phyloP scores from a whole-genome alignment of 2,329 filamentous ascomycete species.

The Penicillium sp. region DNA sequence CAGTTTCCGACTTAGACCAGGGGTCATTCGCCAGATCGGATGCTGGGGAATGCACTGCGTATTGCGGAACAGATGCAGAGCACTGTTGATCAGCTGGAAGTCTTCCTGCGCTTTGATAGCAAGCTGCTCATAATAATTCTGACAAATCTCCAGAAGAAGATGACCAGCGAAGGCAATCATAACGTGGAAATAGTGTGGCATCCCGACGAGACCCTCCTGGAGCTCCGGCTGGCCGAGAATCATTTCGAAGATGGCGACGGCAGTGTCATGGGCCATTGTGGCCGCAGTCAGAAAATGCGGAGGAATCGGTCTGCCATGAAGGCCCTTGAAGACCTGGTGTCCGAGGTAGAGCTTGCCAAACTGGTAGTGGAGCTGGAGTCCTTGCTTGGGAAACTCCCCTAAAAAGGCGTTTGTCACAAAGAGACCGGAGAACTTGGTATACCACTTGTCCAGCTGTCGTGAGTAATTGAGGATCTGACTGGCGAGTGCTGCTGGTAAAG shows the following conservation, averaged over 20 bases:
- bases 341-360: conserved; percentile 55
- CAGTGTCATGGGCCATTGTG: conserved; percentile 37
- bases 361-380: conserved; percentile 53
- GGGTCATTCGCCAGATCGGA: conserved; percentile 31
- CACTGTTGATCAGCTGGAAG: conserved; percentile 20
- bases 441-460: conserved; percentile 36
- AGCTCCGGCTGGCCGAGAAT: conserved; percentile 44
- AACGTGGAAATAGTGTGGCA: conserved; percentile 50
- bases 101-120: conserved; percentile 34
- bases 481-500: conserved; percentile 29
- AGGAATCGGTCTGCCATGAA: conserved; percentile 42
- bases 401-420: conserved; percentile 35
- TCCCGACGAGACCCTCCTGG: conserved; percentile 42
- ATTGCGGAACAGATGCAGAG: conserved; percentile 25
- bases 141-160: conserved; percentile 45
- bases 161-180: conserved; percentile 50
- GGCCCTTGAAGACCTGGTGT: conserved; percentile 53
- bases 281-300: conserved; percentile 36
- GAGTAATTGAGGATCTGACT: conserved; percentile 36
- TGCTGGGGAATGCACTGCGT: conserved; percentile 28
- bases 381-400: conserved; percentile 53
- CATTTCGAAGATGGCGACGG: conserved; percentile 45
- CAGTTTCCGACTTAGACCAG: conserved; percentile 28
- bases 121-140: conserved; percentile 44
- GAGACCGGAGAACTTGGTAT: conserved; percentile 31